Conservation (phyloP, 2,329 filamentous ascomycete species). For the Penicillium brasilianum region DNA sequence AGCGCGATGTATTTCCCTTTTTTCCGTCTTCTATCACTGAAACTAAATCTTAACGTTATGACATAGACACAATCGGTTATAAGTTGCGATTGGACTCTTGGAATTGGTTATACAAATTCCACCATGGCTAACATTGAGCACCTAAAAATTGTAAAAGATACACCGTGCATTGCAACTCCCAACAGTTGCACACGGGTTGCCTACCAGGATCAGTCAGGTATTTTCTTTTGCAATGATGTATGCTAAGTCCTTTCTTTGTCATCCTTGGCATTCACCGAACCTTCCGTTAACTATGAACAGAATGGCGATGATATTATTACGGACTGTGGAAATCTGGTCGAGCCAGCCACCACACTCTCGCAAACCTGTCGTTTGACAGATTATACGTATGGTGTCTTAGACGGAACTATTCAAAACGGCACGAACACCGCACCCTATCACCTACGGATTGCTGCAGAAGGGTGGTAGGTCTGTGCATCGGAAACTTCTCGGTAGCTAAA, state of each 20-base stretch:
- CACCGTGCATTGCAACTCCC: neutral
- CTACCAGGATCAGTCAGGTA: neutral
- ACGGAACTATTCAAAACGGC: neutral
- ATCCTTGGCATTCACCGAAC: neutral
- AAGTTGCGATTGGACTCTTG: conserved; percentile 3
- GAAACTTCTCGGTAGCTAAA: too few species aligned
- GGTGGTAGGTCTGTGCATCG: neutral
- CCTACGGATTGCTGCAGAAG: neutral
- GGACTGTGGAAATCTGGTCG: neutral
- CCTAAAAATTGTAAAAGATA: conserved; percentile 1
- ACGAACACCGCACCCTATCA: neutral
- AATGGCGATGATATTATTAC: neutral
- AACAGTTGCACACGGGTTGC: conserved; percentile 1
- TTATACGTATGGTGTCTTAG: neutral
- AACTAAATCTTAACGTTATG: conserved; percentile 1
- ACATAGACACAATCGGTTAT: conserved; percentile 4
- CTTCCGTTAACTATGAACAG: neutral
- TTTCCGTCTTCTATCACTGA: neutral
- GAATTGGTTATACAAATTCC: conserved; percentile 1
- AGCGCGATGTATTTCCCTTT: conserved; percentile 2
- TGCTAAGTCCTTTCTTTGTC: neutral
- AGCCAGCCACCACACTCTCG: neutral
- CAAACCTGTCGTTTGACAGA: neutral
- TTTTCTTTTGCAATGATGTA: conserved; percentile 4
- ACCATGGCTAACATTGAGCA: conserved; percentile 3